Base-by-base conservation (phyloP, 73 alveolate genomes). In the Uronychia setigera region DNA sequence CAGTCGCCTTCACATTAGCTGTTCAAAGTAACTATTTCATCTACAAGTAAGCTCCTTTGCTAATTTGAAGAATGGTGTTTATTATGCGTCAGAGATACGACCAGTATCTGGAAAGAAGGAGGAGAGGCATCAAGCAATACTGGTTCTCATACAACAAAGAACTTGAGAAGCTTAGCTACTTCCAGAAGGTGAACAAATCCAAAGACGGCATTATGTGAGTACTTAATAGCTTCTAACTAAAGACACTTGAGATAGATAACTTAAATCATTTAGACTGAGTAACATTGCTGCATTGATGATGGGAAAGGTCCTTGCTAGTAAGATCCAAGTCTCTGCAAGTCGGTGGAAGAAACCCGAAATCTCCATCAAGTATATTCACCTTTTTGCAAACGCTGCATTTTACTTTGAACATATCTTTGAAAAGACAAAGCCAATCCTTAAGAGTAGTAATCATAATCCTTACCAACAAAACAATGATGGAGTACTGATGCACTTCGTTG, bases 71-170 rank as follows among this genome's bases (percentile, higher is more conserved):
- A 29, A 89, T 89, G 95, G 76, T 77, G 30, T 59, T 26, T 32
- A 89, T 89, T 60, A 58, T 89, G 0, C 84, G 34, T 74, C 1
- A 75, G 11, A 30, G 95, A 29, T 25, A 59, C 19, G 67, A 58
- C 0, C 92, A 89, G 35, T 78, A 59, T 77, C 26, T 86, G 29
- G 92, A 84, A 59, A 78, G 95, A 29, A 77, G 60, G 74, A 78
- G 32, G 80, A 79, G 78, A 34, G 87, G 89, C 25, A 77, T 89
- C 0, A 84, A 78, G 34, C 67, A 78, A 60, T 33, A 26, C 29
- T 89, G 92, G 92, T 85, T 89, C 60, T 27, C 80, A 0, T 79
- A 80, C 29, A 80, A 80, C 33, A 58, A 35, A 19, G 76, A 80
- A 80, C 31, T 46, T 57, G 59, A 80, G 29, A 58, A 80, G 30